A percentile compares a stretch with the other conserved stretches of the same genome.
These are phyloP conservation scores for Candida pseudoviswanathii DNA, from an alignment of 1,139 yeast genomes.

Conservation along the genomic window DNA sequence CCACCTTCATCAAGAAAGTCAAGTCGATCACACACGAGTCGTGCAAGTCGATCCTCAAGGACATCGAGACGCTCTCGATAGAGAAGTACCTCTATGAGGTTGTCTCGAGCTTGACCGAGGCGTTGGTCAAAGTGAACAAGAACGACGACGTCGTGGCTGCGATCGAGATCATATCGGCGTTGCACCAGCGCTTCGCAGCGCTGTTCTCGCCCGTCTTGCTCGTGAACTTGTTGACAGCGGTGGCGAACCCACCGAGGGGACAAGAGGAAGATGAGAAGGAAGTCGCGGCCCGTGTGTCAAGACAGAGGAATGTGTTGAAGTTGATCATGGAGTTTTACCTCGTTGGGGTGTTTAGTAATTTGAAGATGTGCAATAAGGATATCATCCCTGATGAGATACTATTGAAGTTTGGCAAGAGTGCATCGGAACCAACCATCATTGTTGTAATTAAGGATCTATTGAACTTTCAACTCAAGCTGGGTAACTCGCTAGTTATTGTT, in stretches of 20 bases:
- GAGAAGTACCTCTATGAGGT: constrained; percentile 81
- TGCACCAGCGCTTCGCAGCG: constrained; percentile 72
- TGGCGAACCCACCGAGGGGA: constrained; percentile 39
- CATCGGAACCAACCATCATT: constrained; percentile 43
- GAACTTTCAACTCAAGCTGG: constrained; percentile 49
- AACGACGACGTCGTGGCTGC: constrained; percentile 65
- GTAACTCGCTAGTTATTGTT: constrained; percentile 50
- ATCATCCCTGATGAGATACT: constrained; percentile 25
- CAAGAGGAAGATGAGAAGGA: constrained; percentile 41
- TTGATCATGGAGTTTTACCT: constrained; percentile 63
- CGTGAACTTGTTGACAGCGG: constrained; percentile 46
- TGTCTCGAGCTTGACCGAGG: constrained; percentile 63
- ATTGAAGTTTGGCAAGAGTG: constrained; percentile 21
- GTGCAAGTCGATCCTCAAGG: constrained; percentile 51
- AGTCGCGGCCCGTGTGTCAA: constrained; percentile 39
- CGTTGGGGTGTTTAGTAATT: constrained; percentile 56
- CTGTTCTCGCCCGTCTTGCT: constrained; percentile 58
- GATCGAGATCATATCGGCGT: constrained; percentile 65
- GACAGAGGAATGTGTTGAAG: constrained; percentile 54
- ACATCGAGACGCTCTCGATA: constrained; percentile 62
- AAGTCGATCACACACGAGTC: constrained; percentile 51
- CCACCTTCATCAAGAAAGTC: constrained; percentile 76
- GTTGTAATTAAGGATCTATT: constrained; percentile 57
- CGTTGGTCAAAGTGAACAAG: constrained; percentile 55
- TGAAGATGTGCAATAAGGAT: constrained; percentile 36